phyloP scores from a whole-genome alignment of 257 asterid species.

The Nicotiana sylvestris region DNA sequence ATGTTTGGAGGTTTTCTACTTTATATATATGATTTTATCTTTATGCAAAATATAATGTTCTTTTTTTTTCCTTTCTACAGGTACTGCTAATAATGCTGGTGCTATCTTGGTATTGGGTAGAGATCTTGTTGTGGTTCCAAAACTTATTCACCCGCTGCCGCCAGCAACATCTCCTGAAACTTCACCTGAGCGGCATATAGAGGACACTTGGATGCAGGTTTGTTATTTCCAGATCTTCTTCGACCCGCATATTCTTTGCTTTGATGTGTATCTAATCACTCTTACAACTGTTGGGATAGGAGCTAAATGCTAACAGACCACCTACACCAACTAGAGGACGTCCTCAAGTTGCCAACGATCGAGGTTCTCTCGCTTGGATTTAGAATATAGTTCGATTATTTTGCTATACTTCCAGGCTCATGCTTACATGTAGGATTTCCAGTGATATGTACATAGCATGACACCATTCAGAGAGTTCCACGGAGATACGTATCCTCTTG shows the following conservation, averaged over 20 bases:
- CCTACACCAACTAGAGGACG: constrained; percentile 98
- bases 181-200: constrained; percentile 76
- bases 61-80: constrained; percentile 24
- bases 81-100: constrained; percentile 98
- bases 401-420: constrained; percentile 35
- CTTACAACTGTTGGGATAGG: constrained; percentile 34
- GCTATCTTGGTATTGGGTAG: constrained; percentile 97
- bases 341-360: constrained; percentile 79
- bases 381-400: constrained; percentile 47
- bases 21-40: background rate
- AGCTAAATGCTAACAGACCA: constrained; percentile 90
- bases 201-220: constrained; percentile 99
- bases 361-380: constrained; percentile 97
- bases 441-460: constrained; percentile 65
- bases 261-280: background rate
- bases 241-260: background rate
- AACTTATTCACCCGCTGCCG: constrained; percentile 88
- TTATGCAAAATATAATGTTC: background rate
- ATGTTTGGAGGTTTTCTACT: background rate
- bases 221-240: background rate
- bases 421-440: constrained; percentile 59
- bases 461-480: constrained; percentile 28
- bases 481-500: constrained; percentile 18
- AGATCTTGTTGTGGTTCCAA: constrained; percentile 97
- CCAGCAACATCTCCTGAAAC: constrained; percentile 93